Percentiles rank a stretch among this genome's conserved stretches.
Conservation (phyloP, 768 basidiomycete genomes). For the Postia placenta region DNA sequence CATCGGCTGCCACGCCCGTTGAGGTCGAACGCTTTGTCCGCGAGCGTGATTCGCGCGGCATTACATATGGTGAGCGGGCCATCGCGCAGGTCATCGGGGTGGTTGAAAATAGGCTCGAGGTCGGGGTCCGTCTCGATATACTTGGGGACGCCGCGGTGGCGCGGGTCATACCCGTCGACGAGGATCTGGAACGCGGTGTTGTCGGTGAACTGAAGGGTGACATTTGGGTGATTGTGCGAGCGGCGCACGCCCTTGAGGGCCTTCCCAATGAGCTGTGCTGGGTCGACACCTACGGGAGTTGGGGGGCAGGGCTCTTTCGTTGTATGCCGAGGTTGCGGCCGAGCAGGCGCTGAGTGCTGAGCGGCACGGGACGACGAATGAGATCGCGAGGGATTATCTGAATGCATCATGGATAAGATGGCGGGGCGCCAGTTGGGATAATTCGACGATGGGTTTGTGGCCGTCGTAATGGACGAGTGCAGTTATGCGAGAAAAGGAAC, state of each 20-base stretch:
- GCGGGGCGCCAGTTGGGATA: no score
- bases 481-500: no score
- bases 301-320: background rate
- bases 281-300: conserved; percentile 21
- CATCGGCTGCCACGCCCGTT: conserved; percentile 26
- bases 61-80: conserved; percentile 39
- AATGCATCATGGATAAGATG: no score
- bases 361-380: no score
- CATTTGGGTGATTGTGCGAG: conserved; percentile 27
- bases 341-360: no score
- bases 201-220: conserved; percentile 32
- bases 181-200: conserved; percentile 35
- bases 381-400: no score
- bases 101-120: conserved; percentile 34
- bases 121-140: conserved; percentile 46
- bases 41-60: conserved; percentile 47
- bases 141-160: conserved; percentile 52
- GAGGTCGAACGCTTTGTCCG: conserved; percentile 52
- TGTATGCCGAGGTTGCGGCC: background rate
- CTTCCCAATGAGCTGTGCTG: conserved; percentile 26
- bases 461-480: no score
- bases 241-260: conserved; percentile 25
- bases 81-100: conserved; percentile 22
- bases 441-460: no score
- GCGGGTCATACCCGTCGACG: conserved; percentile 60